Evolutionary conservation across 495 filamentous ascomycete species (phyloP).

Genomic region (Amphirosellinia nigrospora): DNA sequence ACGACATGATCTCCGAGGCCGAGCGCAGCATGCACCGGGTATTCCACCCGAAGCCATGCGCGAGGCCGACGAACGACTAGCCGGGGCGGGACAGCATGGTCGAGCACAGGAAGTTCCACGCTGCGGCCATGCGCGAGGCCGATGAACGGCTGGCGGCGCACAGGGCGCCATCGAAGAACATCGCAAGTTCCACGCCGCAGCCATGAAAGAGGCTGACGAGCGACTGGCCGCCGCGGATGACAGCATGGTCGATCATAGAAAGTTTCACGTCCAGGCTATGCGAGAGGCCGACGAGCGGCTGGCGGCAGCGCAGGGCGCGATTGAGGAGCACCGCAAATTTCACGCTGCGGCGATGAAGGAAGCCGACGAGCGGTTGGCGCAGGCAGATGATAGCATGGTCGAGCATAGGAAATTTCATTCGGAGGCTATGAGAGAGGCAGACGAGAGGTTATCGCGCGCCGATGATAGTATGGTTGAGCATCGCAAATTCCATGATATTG

Average conservation of each 20-base stretch:
- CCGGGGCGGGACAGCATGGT: constrained; percentile 2
- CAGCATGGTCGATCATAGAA: constrained; percentile 10
- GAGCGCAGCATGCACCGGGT: constrained; percentile 15
- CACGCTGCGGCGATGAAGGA: neutral
- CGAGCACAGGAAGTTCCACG: constrained; percentile 13
- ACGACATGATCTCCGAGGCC: constrained; percentile 17
- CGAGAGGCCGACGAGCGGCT: constrained; percentile 7
- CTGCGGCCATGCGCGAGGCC: neutral
- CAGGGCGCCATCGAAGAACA: constrained; percentile 6
- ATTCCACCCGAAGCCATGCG: constrained; percentile 19
- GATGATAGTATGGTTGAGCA: constrained; percentile 20
- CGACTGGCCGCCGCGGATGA: neutral
- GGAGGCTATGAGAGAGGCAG: constrained; percentile 9
- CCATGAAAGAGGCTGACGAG: constrained; percentile 17
- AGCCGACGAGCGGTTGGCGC: neutral
- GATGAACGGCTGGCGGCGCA: constrained; percentile 5
- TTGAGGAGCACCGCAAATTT: constrained; percentile 10
- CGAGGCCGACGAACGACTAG: constrained; percentile 12
- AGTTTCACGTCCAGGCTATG: neutral
- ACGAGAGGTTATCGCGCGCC: constrained; percentile 2
- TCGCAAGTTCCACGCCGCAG: constrained; percentile 5
- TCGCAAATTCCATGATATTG: constrained; percentile 9
- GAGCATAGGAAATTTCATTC: constrained; percentile 7
- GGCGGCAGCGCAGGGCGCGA: neutral
- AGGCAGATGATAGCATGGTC: constrained; percentile 14